phyloP scores from a whole-genome alignment of 2,329 filamentous ascomycete genomes.

The Didymella glomerata region DNA sequence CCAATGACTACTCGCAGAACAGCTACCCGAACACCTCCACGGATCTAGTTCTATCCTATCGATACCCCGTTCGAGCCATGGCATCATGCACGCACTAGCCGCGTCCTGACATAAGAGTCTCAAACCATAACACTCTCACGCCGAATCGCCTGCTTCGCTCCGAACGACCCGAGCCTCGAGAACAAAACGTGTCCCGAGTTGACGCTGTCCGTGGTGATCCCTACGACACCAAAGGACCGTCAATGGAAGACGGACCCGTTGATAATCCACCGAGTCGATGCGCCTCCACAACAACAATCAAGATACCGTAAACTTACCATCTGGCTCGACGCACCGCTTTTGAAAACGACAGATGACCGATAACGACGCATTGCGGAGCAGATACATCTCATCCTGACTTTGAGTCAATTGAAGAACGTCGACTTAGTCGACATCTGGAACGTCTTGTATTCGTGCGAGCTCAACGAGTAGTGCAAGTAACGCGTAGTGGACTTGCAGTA shows the following conservation, averaged over 20 bases:
- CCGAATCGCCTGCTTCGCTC: neutral
- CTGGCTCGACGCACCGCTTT: neutral
- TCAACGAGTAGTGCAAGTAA: neutral
- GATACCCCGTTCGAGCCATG: neutral
- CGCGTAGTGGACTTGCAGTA: neutral
- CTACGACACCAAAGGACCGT: neutral
- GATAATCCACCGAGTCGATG: neutral
- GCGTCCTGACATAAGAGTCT: neutral
- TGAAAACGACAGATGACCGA: neutral
- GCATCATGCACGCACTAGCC: no score
- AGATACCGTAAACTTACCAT: neutral
- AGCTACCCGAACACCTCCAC: neutral
- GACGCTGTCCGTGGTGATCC: neutral
- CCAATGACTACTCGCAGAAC: neutral
- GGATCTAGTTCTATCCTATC: neutral
- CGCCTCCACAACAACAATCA: neutral
- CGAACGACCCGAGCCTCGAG: neutral
- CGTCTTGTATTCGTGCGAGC: neutral
- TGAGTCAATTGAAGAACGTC: constrained; percentile 1
- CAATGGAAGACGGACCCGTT: neutral
- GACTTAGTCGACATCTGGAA: neutral
- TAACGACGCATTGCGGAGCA: neutral
- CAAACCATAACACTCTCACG: neutral
- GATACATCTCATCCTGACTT: neutral
- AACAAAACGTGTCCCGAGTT: neutral